These are phyloP conservation scores for Boletus pseudopeckii DNA, from an alignment of 768 basidiomycete species.

Conservation along the genomic window DNA sequence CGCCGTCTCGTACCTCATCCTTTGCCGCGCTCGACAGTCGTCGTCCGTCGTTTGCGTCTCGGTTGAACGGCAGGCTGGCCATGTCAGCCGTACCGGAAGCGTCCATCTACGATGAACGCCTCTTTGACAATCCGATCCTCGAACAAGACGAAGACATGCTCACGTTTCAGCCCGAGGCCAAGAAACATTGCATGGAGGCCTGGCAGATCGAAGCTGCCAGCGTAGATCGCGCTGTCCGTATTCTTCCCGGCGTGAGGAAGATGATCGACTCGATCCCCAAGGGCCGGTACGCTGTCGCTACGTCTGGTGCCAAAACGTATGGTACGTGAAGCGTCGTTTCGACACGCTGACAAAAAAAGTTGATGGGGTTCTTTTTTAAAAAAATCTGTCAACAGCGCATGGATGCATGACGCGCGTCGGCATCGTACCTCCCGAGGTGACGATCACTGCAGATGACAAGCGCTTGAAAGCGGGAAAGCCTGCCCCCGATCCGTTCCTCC, in stretches of 20 bases:
- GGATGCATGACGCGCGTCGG: slow-evolving; percentile 72
- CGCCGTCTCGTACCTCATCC: slow-evolving; percentile 44
- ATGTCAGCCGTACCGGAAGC: slow-evolving; percentile 35
- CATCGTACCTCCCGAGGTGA: slow-evolving; percentile 62
- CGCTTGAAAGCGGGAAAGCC: slow-evolving; percentile 66
- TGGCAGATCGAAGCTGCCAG: slow-evolving; percentile 55
- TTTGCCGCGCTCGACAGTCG: slow-evolving; percentile 34
- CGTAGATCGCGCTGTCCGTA: slow-evolving; percentile 62
- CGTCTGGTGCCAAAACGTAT: slow-evolving; percentile 70
- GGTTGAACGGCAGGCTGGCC: slow-evolving; percentile 39
- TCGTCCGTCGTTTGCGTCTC: slow-evolving; percentile 46
- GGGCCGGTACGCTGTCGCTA: slow-evolving; percentile 69
- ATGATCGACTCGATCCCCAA: slow-evolving; percentile 65
- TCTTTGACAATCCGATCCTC: slow-evolving; percentile 28
- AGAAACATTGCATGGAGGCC: slow-evolving; percentile 39
- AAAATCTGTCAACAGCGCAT: no score
- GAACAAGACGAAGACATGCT: slow-evolving; percentile 36
- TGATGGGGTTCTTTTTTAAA: background rate
- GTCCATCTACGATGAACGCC: slow-evolving; percentile 20
- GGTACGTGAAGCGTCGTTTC: slow-evolving; percentile 36
- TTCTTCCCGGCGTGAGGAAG: slow-evolving; percentile 64
- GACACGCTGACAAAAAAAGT: background rate
- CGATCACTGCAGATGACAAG: slow-evolving; percentile 75
- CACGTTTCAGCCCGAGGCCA: slow-evolving; percentile 23
- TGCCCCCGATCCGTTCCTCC: slow-evolving; percentile 61